These are phyloP conservation scores for Coriolopsis trogii DNA, from an alignment of 1,284 basidiomycete genomes.

Conservation along the genomic window DNA sequence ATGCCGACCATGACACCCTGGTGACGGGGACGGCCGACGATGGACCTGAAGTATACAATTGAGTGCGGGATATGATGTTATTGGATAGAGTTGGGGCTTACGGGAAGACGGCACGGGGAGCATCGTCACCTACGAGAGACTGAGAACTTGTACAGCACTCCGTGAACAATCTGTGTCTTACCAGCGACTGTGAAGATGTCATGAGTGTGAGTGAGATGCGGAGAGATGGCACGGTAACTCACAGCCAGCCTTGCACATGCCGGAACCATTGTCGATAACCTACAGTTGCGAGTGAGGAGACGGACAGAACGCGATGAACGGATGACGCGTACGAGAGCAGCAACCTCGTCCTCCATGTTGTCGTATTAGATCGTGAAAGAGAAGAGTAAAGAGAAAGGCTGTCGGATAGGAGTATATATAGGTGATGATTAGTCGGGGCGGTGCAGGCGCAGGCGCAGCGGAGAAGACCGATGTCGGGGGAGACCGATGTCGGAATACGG, in stretches of 20 bases:
- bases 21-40: constrained; percentile 92
- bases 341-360: constrained; percentile 40
- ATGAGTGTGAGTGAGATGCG: constrained; percentile 24
- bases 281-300: constrained; percentile 14
- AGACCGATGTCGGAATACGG: constrained; percentile 2
- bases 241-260: constrained; percentile 95
- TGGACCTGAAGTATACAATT: constrained; percentile 54
- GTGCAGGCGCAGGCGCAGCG: constrained; percentile 22
- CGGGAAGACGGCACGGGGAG: constrained; percentile 74
- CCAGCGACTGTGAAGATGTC: constrained; percentile 48
- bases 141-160: not conserved
- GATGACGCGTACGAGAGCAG: constrained; percentile 35
- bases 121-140: constrained; percentile 58
- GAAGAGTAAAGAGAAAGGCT: constrained; percentile 26
- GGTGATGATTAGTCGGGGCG: constrained; percentile 14
- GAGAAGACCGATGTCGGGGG: constrained; percentile 12
- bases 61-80: not conserved
- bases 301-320: not conserved
- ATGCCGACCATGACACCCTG: constrained; percentile 93
- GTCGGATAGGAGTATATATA: constrained; percentile 24
- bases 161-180: constrained; percentile 27
- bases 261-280: constrained; percentile 88
- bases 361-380: constrained; percentile 30
- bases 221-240: constrained; percentile 37
- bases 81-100: constrained; percentile 36